phyloP scores from a whole-genome alignment of 495 filamentous ascomycete species.

The Penicillium arizonense region DNA sequence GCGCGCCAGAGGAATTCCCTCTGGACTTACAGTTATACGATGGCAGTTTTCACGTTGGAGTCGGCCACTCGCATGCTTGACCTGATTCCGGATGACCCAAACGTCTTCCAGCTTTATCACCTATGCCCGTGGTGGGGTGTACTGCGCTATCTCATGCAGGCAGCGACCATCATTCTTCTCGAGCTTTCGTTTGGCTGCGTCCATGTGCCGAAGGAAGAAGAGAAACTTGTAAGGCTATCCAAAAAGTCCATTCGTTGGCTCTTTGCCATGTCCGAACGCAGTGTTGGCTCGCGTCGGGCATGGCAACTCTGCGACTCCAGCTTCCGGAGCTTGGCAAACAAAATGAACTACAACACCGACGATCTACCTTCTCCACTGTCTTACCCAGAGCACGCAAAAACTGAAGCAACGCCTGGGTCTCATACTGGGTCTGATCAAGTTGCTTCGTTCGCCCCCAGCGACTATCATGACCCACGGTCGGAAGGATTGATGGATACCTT shows the following conservation, averaged over 20 bases:
- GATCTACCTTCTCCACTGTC: conserved; percentile 35
- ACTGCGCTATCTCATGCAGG: conserved; percentile 65
- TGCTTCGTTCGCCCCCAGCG: not conserved
- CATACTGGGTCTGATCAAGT: not conserved
- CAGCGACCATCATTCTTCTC: conserved; percentile 57
- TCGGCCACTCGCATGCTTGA: conserved; percentile 54
- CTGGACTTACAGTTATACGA: conserved; percentile 51
- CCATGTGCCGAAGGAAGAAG: conserved; percentile 53
- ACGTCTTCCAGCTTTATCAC: conserved; percentile 48
- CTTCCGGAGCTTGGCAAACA: conserved; percentile 39
- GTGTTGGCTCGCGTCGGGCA: conserved; percentile 54
- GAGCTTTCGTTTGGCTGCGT: conserved; percentile 58
- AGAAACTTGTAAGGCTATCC: conserved; percentile 42
- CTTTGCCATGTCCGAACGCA: conserved; percentile 49
- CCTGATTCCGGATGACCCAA: conserved; percentile 49
- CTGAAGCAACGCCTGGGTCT: not conserved
- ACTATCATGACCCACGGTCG: conserved; percentile 7
- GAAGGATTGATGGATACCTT: not conserved
- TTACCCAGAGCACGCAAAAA: conserved; percentile 15
- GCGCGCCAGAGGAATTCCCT: conserved; percentile 33
- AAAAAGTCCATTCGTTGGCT: conserved; percentile 59
- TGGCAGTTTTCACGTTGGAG: conserved; percentile 53
- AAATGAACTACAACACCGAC: conserved; percentile 39
- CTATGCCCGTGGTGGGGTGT: conserved; percentile 64
- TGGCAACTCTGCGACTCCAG: conserved; percentile 53